Base-by-base conservation (phyloP, 495 filamentous ascomycete species). In the Oleoguttula mirabilis region DNA sequence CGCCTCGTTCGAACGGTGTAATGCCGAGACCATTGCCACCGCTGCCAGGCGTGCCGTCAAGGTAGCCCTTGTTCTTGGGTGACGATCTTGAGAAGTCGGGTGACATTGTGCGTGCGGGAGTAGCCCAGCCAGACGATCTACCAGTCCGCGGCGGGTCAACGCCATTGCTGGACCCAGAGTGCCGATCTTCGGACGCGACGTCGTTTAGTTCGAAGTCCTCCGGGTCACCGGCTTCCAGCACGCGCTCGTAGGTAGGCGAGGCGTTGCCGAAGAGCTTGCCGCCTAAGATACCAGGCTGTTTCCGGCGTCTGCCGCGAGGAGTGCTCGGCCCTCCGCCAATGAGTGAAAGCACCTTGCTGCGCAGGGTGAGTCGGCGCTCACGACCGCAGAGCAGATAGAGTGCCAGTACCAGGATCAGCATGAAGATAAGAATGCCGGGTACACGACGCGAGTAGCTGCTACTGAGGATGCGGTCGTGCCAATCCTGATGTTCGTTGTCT, bases 401-500 rank as follows among this genome's bases (percentile, higher is more conserved):
- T 2, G 62, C 70, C 22, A 93, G 52, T 32, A 79, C 64, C 33
- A 92, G 57, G 41, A 94, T 76, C 35, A 93, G 65, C 15, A 79
- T 34, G 50, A 93, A 82, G 1, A 88, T 69, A 1, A 87, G 46
- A 21, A 92, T 75, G 3, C 80, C 82, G 0, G 82, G 76, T 45
- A 84, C 79, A 2, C 79, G 69, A 24, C 78, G 79, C 7, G 77
- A 66, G 10, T 69, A 71, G 48, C 71, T 66, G 20, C 69, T 55
- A 52, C 75, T 60, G 52, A 79, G 73, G 22, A 92, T 65, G 0
- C 75, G 58, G 53, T 90, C 80, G 47, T 84, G 81, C 80, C 80
- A 88, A 36, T 79, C 72, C 19, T 77, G 70, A 44, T 74, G 71
- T 31, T 77, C 69, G 32, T 71, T 66, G 4, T 55, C 55, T 11